A percentile compares a stretch with the other conserved stretches of the same genome.
phyloP scores from a whole-genome alignment of 2,329 filamentous ascomycete genomes.

The Talaromyces sp. region DNA sequence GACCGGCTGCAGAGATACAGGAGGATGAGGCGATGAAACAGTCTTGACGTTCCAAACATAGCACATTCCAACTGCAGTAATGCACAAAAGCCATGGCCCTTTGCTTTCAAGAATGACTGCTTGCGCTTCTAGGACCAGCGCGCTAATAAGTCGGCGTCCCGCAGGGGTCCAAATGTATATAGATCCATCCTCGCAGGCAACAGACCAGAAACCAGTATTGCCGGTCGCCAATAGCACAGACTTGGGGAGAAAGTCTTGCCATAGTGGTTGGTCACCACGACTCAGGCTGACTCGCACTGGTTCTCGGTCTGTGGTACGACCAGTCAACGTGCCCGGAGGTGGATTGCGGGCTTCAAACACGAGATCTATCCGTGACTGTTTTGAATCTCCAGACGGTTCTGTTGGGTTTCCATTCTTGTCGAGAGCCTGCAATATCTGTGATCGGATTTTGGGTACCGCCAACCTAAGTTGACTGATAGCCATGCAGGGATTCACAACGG shows the following conservation, averaged over 20 bases:
- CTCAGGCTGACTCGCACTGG: constrained; percentile 80
- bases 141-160: constrained; percentile 78
- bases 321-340: constrained; percentile 56
- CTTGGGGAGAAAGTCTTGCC: constrained; percentile 90
- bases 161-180: constrained; percentile 90
- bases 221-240: constrained; percentile 87
- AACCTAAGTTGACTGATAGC: constrained; percentile 79
- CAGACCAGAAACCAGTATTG: constrained; percentile 87
- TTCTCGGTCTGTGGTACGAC: constrained; percentile 65
- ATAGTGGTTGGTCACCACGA: constrained; percentile 74
- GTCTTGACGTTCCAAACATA: constrained; percentile 91
- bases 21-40: constrained; percentile 80
- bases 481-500: constrained; percentile 78
- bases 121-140: constrained; percentile 83
- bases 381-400: constrained; percentile 38
- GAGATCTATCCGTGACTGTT: constrained; percentile 62
- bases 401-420: constrained; percentile 54
- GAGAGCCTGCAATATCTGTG: constrained; percentile 75
- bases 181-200: constrained; percentile 87
- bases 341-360: constrained; percentile 90
- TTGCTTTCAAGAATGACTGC: constrained; percentile 90
- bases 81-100: constrained; percentile 82
- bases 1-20: constrained; percentile 81
- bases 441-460: constrained; percentile 81
- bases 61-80: constrained; percentile 82